Conservation (phyloP, 1,139 yeast species). For the Hyphopichia burtonii region DNA sequence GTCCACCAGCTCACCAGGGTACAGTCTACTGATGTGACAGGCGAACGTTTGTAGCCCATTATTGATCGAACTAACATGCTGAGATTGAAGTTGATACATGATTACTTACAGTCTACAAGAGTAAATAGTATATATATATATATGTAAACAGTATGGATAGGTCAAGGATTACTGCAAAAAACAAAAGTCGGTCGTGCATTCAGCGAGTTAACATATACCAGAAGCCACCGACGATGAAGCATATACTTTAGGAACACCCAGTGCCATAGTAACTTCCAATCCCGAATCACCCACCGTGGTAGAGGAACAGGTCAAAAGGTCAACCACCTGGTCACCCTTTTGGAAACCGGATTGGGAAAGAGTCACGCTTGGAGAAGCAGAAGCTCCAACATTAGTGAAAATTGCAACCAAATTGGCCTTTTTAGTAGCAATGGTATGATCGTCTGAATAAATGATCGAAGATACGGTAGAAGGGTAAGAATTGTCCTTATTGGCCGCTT, state of each 20-base stretch:
- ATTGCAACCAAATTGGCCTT: slow-evolving; percentile 2
- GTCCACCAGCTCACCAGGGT: no score
- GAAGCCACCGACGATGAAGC: not conserved
- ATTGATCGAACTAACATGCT: no score
- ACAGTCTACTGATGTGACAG: no score
- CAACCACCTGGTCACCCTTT: not conserved
- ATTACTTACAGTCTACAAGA: no score
- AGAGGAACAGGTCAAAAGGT: slow-evolving; percentile 1
- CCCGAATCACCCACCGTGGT: slow-evolving; percentile 1
- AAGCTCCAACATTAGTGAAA: slow-evolving; percentile 2
- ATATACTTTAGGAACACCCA: slow-evolving; percentile 1
- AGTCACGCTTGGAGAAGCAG: not conserved
- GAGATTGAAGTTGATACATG: no score
- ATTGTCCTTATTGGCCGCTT: slow-evolving; percentile 1
- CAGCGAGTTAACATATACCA: not conserved
- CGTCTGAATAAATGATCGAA: not conserved
- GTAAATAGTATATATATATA: no score
- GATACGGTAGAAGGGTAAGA: slow-evolving; percentile 1
- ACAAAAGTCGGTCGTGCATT: not conserved
- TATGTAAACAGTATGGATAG: no score
- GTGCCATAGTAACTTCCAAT: not conserved
- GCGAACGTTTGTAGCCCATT: no score
- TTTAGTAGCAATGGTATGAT: slow-evolving; percentile 2
- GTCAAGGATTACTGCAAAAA: no score
- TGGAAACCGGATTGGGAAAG: slow-evolving; percentile 1